Percentiles rank a stretch among this genome's conserved stretches.
These are phyloP conservation scores for Warburgia ugandensis DNA, from an alignment of 164 flowering plant genomes.

Conservation along the genomic window DNA sequence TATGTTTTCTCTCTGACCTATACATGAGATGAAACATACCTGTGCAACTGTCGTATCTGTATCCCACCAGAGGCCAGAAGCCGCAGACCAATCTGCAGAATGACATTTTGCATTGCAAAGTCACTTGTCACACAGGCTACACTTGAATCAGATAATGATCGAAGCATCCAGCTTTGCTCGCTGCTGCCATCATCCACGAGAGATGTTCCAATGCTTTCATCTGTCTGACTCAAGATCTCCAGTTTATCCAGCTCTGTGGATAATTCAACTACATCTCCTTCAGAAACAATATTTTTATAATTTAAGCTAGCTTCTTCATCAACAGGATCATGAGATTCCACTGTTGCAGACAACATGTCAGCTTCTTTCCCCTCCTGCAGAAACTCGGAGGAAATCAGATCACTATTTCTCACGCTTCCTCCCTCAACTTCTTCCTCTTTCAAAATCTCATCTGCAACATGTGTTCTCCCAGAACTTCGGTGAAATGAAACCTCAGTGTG, in stretches of 20 bases:
- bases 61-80: constrained; percentile 87
- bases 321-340: constrained; percentile 4
- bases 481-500: not conserved
- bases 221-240: constrained; percentile 45
- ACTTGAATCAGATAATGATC: constrained; percentile 84
- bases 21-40: constrained; percentile 30
- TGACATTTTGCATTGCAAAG: constrained; percentile 96
- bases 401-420: constrained; percentile 48
- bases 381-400: constrained; percentile 25
- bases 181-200: constrained; percentile 55
- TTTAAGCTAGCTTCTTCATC: constrained; percentile 5
- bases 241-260: constrained; percentile 29
- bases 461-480: constrained; percentile 15
- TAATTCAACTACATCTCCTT: constrained; percentile 23
- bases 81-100: constrained; percentile 93
- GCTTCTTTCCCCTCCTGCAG: constrained; percentile 16
- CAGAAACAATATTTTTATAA: constrained; percentile 12
- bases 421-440: constrained; percentile 19
- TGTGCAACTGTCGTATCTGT: constrained; percentile 91
- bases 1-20: no score
- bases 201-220: constrained; percentile 40
- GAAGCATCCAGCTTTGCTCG: constrained; percentile 81
- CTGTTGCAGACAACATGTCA: not conserved
- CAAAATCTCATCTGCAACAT: constrained; percentile 11
- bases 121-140: constrained; percentile 92